These are phyloP conservation scores for Meira nashicola DNA, from an alignment of 1,284 basidiomycete genomes.

Conservation along the genomic window DNA sequence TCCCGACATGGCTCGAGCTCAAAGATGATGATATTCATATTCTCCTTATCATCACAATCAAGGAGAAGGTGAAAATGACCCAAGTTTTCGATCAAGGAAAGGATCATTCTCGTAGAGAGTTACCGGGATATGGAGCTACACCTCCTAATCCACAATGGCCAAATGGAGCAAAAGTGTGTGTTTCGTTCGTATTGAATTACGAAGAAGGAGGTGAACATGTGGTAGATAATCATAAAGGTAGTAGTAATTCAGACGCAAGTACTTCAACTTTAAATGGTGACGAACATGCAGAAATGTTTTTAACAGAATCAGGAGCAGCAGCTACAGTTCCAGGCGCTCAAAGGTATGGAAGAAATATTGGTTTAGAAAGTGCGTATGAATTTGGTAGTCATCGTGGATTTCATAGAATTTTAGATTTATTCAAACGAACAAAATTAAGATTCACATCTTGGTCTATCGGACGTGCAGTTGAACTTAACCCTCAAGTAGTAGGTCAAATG, in stretches of 20 bases:
- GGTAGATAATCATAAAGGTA: constrained; percentile 47
- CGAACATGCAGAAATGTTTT: constrained; percentile 38
- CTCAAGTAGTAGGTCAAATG: constrained; percentile 45
- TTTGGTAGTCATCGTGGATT: constrained; percentile 54
- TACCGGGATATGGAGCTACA: constrained; percentile 52
- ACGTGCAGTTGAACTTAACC: constrained; percentile 52
- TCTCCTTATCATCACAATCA: too few relatives aligned
- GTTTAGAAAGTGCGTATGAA: constrained; percentile 51
- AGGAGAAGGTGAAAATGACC: neutral
- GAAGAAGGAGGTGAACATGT: constrained; percentile 54
- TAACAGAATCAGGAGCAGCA: constrained; percentile 32
- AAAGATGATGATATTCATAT: too few relatives aligned
- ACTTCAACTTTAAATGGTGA: constrained; percentile 3
- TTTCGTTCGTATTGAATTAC: constrained; percentile 55
- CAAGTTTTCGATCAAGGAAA: constrained; percentile 10
- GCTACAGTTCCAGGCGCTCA: neutral
- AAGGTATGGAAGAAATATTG: constrained; percentile 9
- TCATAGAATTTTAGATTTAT: constrained; percentile 53
- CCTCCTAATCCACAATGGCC: constrained; percentile 54
- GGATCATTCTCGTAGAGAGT: constrained; percentile 36
- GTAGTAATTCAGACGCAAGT: constrained; percentile 4
- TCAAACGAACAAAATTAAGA: constrained; percentile 43
- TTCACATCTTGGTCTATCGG: constrained; percentile 54
- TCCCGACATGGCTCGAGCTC: too few relatives aligned
- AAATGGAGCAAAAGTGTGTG: constrained; percentile 50